phyloP scores from a whole-genome alignment of 257 asterid genomes.

The Mentha longifolia region DNA sequence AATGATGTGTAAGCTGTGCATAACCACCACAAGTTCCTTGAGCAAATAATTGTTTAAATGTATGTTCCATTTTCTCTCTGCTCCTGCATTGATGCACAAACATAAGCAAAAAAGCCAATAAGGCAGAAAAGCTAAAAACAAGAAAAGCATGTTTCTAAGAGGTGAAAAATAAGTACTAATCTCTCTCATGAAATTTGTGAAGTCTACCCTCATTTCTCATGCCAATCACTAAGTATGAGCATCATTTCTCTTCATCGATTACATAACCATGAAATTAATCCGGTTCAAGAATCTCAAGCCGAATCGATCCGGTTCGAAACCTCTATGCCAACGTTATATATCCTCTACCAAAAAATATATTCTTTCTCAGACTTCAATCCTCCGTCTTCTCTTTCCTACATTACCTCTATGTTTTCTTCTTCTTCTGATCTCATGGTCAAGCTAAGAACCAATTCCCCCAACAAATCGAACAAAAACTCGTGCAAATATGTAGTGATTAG shows the following conservation, averaged over 20 bases:
- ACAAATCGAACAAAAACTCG: not conserved
- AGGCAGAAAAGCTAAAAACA: constrained; percentile 9
- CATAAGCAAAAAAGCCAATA: not conserved
- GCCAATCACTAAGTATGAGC: not conserved
- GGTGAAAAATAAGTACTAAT: constrained; percentile 13
- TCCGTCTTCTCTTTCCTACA: not conserved
- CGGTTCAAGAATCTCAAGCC: not conserved
- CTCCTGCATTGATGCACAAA: not conserved
- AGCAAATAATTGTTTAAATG: constrained; percentile 19
- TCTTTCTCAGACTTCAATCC: not conserved
- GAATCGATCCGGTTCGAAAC: too few species aligned
- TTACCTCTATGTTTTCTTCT: too few species aligned
- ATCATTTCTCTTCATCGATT: not conserved
- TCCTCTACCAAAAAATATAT: not conserved
- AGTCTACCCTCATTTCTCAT: constrained; percentile 17
- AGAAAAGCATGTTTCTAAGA: constrained; percentile 20
- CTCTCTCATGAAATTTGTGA: constrained; percentile 25
- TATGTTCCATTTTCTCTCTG: not conserved
- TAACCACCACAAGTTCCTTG: constrained; percentile 19
- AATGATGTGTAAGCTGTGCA: constrained; percentile 36
- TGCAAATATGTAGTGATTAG: constrained; percentile 32
- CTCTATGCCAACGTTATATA: too few species aligned
- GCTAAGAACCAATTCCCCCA: constrained; percentile 10
- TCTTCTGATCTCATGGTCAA: constrained; percentile 8
- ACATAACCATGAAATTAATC: not conserved